Percentiles rank a stretch among this genome's conserved stretches.
phyloP scores from a whole-genome alignment of 768 basidiomycete genomes.

The Lentinula guzmanii region DNA sequence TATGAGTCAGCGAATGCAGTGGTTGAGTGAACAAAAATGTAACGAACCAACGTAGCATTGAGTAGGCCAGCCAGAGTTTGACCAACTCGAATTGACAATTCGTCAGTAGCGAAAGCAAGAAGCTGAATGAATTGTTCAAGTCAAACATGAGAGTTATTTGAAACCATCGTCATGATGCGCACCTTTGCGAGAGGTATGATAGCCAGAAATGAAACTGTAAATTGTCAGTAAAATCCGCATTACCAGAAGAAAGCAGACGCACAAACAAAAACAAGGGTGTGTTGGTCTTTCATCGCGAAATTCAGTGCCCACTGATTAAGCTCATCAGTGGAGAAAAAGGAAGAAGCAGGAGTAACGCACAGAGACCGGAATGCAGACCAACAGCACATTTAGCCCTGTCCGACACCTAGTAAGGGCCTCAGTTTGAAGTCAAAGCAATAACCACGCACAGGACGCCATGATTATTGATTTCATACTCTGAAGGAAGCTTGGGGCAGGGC shows the following conservation, averaged over 20 bases:
- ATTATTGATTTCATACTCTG: constrained; percentile 50
- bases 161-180: not conserved
- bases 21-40: not conserved
- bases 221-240: not conserved
- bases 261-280: constrained; percentile 75
- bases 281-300: constrained; percentile 42
- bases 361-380: constrained; percentile 68
- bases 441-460: constrained; percentile 44
- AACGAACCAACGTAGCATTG: constrained; percentile 74
- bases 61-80: constrained; percentile 79
- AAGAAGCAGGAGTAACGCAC: constrained; percentile 26
- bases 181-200: constrained; percentile 86
- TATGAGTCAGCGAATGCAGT: not conserved
- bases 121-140: constrained; percentile 42
- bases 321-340: not conserved
- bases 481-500: constrained; percentile 35
- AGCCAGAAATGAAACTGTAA: constrained; percentile 66
- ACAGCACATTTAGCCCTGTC: constrained; percentile 64
- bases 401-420: not conserved
- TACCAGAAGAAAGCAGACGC: constrained; percentile 20
- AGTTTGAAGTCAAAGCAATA: not conserved
- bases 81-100: constrained; percentile 75
- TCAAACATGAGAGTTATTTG: not conserved
- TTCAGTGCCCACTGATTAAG: constrained; percentile 62
- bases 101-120: constrained; percentile 81